These are phyloP conservation scores for Cladosporium sp. DNA, from an alignment of 2,329 filamentous ascomycete species.

Conservation along the genomic window DNA sequence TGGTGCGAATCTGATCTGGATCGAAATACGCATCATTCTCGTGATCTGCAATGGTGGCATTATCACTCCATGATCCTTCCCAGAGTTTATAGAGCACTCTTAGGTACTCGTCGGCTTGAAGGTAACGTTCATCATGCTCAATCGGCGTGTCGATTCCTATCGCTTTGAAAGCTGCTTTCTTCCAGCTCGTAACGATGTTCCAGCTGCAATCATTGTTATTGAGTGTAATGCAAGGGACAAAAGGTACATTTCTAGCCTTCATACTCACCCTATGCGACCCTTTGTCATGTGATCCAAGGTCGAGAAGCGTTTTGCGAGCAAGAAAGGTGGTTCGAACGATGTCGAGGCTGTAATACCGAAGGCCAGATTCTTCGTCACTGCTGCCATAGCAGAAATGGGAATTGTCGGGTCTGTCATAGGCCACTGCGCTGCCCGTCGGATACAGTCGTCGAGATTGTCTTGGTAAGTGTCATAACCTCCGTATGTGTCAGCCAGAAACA, in stretches of 20 bases:
- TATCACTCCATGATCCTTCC: constrained; percentile 52
- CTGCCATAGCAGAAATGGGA: constrained; percentile 62
- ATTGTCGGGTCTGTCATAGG: constrained; percentile 62
- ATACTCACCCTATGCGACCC: constrained; percentile 49
- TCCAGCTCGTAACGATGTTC: constrained; percentile 65
- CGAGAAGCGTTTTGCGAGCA: constrained; percentile 59
- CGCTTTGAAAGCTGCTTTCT: constrained; percentile 60
- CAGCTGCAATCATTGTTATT: constrained; percentile 31
- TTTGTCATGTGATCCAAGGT: constrained; percentile 60
- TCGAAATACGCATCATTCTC: constrained; percentile 55
- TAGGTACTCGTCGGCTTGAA: constrained; percentile 59
- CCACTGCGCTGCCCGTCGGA: constrained; percentile 60
- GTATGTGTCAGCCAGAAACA: constrained; percentile 64
- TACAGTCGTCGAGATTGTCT: constrained; percentile 37
- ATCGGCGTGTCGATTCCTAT: constrained; percentile 56
- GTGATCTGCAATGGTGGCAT: constrained; percentile 53
- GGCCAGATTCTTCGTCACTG: constrained; percentile 59
- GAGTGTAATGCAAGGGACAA: not conserved
- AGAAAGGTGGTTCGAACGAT: constrained; percentile 59
- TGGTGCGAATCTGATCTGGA: constrained; percentile 56
- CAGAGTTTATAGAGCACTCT: constrained; percentile 59
- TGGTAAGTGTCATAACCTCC: constrained; percentile 62
- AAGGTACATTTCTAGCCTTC: too few relatives aligned
- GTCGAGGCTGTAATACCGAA: constrained; percentile 63
- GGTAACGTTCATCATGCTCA: constrained; percentile 59